Evolutionary conservation across 78 protist genomes (phyloP).

Genomic region (Acrasis kona): DNA sequence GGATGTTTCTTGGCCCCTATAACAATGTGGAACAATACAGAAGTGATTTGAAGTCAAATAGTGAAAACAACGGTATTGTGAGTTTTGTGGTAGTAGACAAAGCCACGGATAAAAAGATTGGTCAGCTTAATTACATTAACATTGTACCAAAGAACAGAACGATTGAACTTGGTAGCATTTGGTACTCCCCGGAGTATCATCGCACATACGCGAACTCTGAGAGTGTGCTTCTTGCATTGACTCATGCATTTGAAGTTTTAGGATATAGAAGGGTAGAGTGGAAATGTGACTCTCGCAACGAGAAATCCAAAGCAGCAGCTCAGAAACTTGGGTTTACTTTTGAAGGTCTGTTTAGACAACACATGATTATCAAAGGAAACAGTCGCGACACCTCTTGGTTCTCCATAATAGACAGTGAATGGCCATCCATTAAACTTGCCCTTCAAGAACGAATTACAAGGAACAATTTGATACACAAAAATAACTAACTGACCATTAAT

Average conservation of each 20-base stretch:
- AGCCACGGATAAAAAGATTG: background rate
- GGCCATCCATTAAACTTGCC: background rate
- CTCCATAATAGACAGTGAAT: constrained; percentile 10
- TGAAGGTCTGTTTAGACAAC: constrained; percentile 13
- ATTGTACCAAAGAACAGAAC: background rate
- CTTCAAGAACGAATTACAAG: background rate
- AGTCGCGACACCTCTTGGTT: constrained; percentile 19
- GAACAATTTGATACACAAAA: background rate
- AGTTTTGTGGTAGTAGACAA: background rate
- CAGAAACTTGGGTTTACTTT: background rate
- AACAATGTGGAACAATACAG: too few relatives aligned
- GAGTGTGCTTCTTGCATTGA: background rate
- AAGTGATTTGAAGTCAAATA: too few relatives aligned
- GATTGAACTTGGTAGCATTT: constrained; percentile 1
- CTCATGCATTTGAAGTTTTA: background rate
- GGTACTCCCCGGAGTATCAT: background rate
- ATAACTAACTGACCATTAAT: background rate
- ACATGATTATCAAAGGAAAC: background rate
- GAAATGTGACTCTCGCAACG: constrained; percentile 9
- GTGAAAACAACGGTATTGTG: too few relatives aligned
- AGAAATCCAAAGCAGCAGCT: background rate
- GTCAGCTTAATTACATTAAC: background rate
- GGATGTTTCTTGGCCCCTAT: too few relatives aligned
- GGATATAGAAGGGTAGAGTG: constrained; percentile 13
- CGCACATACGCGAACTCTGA: background rate